These are phyloP conservation scores for Coemansia sp. DNA, from an alignment of 192 early-diverging fungal species.

Conservation along the genomic window DNA sequence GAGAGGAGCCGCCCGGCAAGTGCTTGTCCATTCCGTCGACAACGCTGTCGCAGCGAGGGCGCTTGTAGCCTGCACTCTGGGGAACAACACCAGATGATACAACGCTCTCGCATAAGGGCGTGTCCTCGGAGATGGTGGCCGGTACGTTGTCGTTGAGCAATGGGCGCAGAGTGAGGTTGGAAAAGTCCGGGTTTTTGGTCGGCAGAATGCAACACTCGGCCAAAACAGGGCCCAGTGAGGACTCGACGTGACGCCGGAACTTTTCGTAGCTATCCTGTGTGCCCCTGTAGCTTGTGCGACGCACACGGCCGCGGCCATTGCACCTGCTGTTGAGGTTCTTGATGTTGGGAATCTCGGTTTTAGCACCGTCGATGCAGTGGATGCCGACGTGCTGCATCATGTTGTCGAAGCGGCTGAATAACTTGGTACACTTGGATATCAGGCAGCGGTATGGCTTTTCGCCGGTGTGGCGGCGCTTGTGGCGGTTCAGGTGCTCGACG, in stretches of 20 bases:
- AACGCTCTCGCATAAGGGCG: constrained; percentile 15
- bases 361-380: constrained; percentile 52
- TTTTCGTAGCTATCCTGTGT: constrained; percentile 41
- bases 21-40: constrained; percentile 39
- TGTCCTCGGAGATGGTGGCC: constrained; percentile 12
- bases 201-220: constrained; percentile 47
- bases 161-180: constrained; percentile 50
- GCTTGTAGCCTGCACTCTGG: constrained; percentile 7
- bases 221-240: constrained; percentile 26
- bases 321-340: constrained; percentile 49
- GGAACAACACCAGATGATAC: background rate
- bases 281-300: constrained; percentile 52
- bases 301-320: constrained; percentile 50
- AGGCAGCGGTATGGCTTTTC: constrained; percentile 75
- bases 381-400: constrained; percentile 82
- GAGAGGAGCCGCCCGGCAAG: background rate
- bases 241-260: constrained; percentile 46
- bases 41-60: constrained; percentile 46
- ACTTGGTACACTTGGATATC: constrained; percentile 60
- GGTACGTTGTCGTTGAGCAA: constrained; percentile 23
- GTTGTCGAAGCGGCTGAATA: constrained; percentile 75
- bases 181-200: constrained; percentile 46
- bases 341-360: constrained; percentile 54
- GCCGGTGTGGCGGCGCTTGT: constrained; percentile 60
- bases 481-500: constrained; percentile 72